Conservation (phyloP, 75 land plant species). For the Pinus tabuliformis region DNA sequence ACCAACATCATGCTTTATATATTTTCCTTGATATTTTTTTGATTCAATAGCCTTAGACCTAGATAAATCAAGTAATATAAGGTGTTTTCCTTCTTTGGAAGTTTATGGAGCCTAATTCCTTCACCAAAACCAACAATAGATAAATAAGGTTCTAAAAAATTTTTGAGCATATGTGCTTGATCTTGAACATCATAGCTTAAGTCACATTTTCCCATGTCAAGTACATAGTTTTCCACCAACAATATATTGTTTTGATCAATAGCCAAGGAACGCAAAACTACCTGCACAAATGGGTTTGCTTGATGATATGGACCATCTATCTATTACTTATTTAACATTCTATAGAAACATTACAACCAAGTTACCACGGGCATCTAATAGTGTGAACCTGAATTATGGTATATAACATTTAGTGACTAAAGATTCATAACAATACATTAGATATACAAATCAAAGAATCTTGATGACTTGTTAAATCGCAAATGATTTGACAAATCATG, state of each 20-base stretch:
- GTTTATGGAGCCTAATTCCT: background rate
- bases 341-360: too few relatives aligned
- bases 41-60: background rate
- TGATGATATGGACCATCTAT: too few relatives aligned
- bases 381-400: too few relatives aligned
- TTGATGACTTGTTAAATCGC: too few relatives aligned
- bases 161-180: conserved; percentile 66
- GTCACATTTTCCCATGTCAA: conserved; percentile 76
- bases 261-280: background rate
- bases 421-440: too few relatives aligned
- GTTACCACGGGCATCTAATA: too few relatives aligned
- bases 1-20: background rate
- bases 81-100: background rate
- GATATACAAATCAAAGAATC: too few relatives aligned
- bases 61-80: background rate
- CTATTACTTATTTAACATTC: too few relatives aligned
- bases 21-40: background rate
- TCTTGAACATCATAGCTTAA: conserved; percentile 87
- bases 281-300: background rate
- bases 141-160: conserved; percentile 23
- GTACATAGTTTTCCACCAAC: conserved; percentile 36
- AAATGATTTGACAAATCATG: too few relatives aligned
- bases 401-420: too few relatives aligned
- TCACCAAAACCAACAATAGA: conserved; percentile 11
- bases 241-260: background rate